Evolutionary conservation across 1,284 basidiomycete species (phyloP).

Genomic region (Chalciporus piperatoides): DNA sequence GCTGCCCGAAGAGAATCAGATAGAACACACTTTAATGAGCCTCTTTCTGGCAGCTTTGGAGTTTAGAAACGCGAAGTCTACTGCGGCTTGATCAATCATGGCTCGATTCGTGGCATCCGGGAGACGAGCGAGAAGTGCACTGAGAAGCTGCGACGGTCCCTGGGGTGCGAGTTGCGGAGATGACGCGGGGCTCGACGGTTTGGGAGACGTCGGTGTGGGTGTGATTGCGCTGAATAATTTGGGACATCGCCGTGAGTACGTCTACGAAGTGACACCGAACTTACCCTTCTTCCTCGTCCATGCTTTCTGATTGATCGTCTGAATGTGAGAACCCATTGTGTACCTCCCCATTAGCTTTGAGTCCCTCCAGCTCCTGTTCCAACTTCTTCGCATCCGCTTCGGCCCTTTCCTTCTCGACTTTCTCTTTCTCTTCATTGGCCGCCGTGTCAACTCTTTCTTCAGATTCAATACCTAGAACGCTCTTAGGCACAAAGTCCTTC

Average conservation of each 20-base stretch:
- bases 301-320: constrained; percentile 17
- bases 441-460: constrained; percentile 40
- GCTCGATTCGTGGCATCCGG: constrained; percentile 92
- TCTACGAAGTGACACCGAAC: constrained; percentile 17
- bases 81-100: constrained; percentile 89
- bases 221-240: constrained; percentile 39
- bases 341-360: constrained; percentile 38
- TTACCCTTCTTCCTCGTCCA: constrained; percentile 49
- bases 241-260: constrained; percentile 1
- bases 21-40: constrained; percentile 71
- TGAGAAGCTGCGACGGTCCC: constrained; percentile 90
- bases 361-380: constrained; percentile 63
- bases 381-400: constrained; percentile 64
- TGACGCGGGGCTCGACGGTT: constrained; percentile 52
- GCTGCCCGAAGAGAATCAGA: constrained; percentile 3
- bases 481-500: constrained; percentile 86
- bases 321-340: constrained; percentile 20
- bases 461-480: constrained; percentile 80
- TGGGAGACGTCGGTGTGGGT: constrained; percentile 66
- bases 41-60: constrained; percentile 93
- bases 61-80: constrained; percentile 96
- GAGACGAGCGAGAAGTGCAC: constrained; percentile 87
- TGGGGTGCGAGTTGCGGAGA: constrained; percentile 72
- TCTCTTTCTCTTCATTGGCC: constrained; percentile 45
- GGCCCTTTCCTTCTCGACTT: constrained; percentile 43